Base-by-base conservation (phyloP, 148 eudicot species). In the Rhododendron griersonianum region DNA sequence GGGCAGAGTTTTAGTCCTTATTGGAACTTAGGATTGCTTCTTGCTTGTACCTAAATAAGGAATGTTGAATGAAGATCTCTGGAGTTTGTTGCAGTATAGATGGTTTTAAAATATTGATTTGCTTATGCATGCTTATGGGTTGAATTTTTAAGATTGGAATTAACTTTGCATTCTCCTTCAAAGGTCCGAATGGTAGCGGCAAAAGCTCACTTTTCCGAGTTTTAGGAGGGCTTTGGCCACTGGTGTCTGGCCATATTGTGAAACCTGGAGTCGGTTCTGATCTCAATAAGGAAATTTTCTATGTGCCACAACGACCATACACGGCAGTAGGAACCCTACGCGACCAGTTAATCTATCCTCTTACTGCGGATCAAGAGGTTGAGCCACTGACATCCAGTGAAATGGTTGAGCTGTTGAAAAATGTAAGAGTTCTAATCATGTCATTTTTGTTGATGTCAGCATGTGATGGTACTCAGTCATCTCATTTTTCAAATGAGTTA, bases 171-270 rank as follows among this genome's bases (percentile, higher is more conserved):
- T 50, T 81, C 79, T 88, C 53, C 28, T 84, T 15, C 88, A 86
- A 87, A 97, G 99, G 99, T 88, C 99, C 99, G 50, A 97, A 97
- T 94, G 99, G 99, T 81, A 97, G 99, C 50, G 99, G 99, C 51
- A 97, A 97, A 88, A 97, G 99, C 91, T 97, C 99, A 16, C 98
- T 97, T 80, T 97, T 97, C 90, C 94, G 99, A 59, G 99, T 97
- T 87, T 89, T 97, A 81, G 99, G 99, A 84, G 99, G 99, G 65
- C 95, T 97, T 84, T 97, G 99, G 99, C 98, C 99, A 33, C 86
- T 97, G 79, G 93, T 97, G 69, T 95, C 99, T 82, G 99, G 99
- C 55, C 98, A 95, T 82, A 97, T 97, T 86, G 96, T 93, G 83
- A 97, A 97, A 88, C 99, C 99, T 90, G 99, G 99, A 83, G 88